Evolutionary conservation across 805 yeast species (phyloP).

Genomic region (Yamadazyma olivae): DNA sequence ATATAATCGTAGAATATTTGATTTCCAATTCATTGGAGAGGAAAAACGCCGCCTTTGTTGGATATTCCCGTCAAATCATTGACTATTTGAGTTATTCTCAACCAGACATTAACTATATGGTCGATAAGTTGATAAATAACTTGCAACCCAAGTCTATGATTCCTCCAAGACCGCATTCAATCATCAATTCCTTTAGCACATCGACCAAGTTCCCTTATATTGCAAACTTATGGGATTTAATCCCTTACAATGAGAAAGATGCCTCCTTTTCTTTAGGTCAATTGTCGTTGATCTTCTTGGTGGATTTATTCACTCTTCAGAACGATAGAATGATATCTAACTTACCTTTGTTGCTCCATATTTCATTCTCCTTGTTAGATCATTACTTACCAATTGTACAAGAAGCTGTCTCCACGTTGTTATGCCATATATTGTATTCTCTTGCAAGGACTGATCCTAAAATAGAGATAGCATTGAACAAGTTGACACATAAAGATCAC

Average conservation of each 20-base stretch:
- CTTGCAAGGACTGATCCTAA: constrained; percentile 54
- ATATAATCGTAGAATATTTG: constrained; percentile 68
- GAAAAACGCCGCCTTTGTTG: constrained; percentile 71
- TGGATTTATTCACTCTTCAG: constrained; percentile 70
- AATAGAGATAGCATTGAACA: constrained; percentile 53
- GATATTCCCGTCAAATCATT: constrained; percentile 75
- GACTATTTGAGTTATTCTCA: constrained; percentile 64
- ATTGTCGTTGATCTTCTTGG: constrained; percentile 77
- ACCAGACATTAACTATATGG: constrained; percentile 42
- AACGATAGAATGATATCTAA: constrained; percentile 58
- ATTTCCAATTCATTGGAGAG: constrained; percentile 64
- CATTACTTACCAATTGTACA: constrained; percentile 83
- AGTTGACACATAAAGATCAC: constrained; percentile 52
- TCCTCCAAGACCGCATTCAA: constrained; percentile 49
- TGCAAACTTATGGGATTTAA: constrained; percentile 66
- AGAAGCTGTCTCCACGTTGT: constrained; percentile 75
- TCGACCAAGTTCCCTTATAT: constrained; percentile 57
- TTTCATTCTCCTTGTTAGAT: constrained; percentile 76
- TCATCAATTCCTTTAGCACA: constrained; percentile 4
- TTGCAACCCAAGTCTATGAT: constrained; percentile 86
- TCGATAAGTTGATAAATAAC: constrained; percentile 64
- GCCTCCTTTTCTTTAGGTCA: constrained; percentile 86
- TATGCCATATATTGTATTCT: constrained; percentile 69
- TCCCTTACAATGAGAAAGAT: constrained; percentile 54
- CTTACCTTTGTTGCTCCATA: constrained; percentile 74